Evolutionary conservation across 306 rosid species (phyloP), one percentile per base, ranked within the genome.

Genomic region (Inga leiocalycina): DNA sequence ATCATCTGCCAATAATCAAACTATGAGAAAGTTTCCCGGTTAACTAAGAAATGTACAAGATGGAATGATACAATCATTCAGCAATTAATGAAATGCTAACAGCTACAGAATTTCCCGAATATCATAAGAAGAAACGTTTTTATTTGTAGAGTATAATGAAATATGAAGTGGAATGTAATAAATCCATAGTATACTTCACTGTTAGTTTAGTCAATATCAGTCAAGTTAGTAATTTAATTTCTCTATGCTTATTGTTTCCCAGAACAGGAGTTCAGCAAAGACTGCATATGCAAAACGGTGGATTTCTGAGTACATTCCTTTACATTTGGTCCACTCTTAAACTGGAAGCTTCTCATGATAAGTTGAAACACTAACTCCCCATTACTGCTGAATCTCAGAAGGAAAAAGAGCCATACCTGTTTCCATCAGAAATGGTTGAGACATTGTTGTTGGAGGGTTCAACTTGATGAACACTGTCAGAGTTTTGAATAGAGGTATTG

Each of bases 341-440:
- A 77, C 35, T 43, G 16, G 37, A 82, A 56, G 19, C 49, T 73
- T 77, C 61, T 13, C 74, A 15, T 56, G 46, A 56, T 67, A 52
- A 76, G 79, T 16, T 35, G 68, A 65, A 80, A 52, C 20, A n/a
- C 37, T 39, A 83, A 71, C 27, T 56, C 54, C 46, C 11, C 46
- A 82, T 17, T 3, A 17, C 46, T 46, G 45, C 30, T 44, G 16
- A 43, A 44, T 20, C 39, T 27, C 56, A 8, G 6, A 82, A 3
- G 75, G 84, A 43, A 24, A 68, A 73, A 84, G 74, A 65, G 77
- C 6, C 59, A 59, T 80, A 95, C 99, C 97, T 89, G 84, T 86
- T 86, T 20, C 77, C 72, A 77, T 81, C 79, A 35, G 87, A 81
- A 65, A 76, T 56, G 30, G 74, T 68, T 15, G 83, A 71, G 77